Evolutionary conservation across 1,284 basidiomycete species (phyloP).

Genomic region (Vanrija pseudolonga): DNA sequence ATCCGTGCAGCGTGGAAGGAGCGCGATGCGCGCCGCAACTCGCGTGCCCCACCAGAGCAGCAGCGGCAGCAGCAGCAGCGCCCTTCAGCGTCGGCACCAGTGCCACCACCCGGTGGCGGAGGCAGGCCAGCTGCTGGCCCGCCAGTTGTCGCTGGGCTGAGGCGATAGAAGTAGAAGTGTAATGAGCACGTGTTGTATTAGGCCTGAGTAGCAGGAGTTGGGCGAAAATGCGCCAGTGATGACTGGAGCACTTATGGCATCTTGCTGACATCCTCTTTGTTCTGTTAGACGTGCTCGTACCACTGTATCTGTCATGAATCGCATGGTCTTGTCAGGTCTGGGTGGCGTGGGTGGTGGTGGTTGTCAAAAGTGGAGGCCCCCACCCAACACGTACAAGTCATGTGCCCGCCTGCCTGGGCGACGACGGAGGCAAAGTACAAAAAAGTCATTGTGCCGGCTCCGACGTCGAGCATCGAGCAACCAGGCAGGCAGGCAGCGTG

Average conservation of each 20-base stretch:
- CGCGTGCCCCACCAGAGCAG: conserved; percentile 7
- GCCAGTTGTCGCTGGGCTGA: not conserved
- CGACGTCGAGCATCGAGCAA: too few species aligned
- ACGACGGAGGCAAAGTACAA: not conserved
- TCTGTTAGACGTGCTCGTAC: too few species aligned
- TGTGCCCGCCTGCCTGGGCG: not conserved
- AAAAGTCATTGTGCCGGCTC: not conserved
- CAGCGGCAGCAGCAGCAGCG: not conserved
- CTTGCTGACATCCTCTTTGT: too few species aligned
- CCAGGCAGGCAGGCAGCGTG: too few species aligned
- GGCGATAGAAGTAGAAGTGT: not conserved
- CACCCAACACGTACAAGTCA: not conserved
- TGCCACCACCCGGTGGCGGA: not conserved
- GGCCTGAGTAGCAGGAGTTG: too few species aligned
- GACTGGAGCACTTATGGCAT: too few species aligned
- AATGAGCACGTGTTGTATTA: not conserved
- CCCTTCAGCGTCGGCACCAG: not conserved
- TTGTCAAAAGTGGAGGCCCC: too few species aligned
- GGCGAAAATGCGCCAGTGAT: too few species aligned
- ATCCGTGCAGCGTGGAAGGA: conserved; percentile 45
- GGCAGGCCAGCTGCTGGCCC: too few species aligned
- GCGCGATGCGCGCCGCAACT: conserved; percentile 20
- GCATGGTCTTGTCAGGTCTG: too few species aligned
- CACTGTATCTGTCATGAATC: too few species aligned
- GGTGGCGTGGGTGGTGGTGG: too few species aligned